A percentile compares a stretch with the other conserved stretches of the same genome.
Evolutionary conservation across 2,329 filamentous ascomycete genomes (phyloP).

Genomic region (Ampelomyces quisqualis): DNA sequence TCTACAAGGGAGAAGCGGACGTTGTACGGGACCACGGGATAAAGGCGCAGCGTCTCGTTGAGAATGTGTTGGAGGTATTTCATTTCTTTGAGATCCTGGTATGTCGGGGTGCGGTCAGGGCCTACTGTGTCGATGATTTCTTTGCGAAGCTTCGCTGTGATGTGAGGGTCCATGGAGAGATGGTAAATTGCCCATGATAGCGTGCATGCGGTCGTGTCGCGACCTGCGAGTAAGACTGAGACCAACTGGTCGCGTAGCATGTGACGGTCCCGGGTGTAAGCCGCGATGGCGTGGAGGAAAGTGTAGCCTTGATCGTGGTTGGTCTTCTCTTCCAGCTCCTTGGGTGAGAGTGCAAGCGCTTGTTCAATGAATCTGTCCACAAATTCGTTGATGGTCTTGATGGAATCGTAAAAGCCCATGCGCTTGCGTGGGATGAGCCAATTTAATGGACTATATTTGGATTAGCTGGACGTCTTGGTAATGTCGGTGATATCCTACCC

Average conservation of each 20-base stretch:
- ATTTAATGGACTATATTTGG: slow-evolving; percentile 56
- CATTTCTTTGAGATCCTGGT: slow-evolving; percentile 83
- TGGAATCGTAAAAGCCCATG: slow-evolving; percentile 60
- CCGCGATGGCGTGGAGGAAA: slow-evolving; percentile 81
- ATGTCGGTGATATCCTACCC: slow-evolving; percentile 48
- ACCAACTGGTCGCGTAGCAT: slow-evolving; percentile 80
- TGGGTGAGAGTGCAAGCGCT: slow-evolving; percentile 66
- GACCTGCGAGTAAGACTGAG: slow-evolving; percentile 73
- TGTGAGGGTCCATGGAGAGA: slow-evolving; percentile 68
- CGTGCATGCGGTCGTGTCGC: slow-evolving; percentile 82
- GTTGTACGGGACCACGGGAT: slow-evolving; percentile 54
- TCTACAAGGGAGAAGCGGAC: slow-evolving; percentile 50
- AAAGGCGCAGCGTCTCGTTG: slow-evolving; percentile 48
- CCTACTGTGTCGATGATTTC: slow-evolving; percentile 73
- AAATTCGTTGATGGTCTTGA: slow-evolving; percentile 73
- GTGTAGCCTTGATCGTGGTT: slow-evolving; percentile 74
- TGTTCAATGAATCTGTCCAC: slow-evolving; percentile 76
- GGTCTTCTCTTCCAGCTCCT: slow-evolving; percentile 71
- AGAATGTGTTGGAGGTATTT: slow-evolving; percentile 60
- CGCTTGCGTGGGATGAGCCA: slow-evolving; percentile 63
- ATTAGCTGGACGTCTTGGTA: slow-evolving; percentile 6
- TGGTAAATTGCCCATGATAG: slow-evolving; percentile 84
- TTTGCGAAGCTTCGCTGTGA: slow-evolving; percentile 66
- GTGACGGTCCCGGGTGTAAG: slow-evolving; percentile 67
- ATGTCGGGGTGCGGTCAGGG: slow-evolving; percentile 60